Percentiles rank a stretch among this genome's conserved stretches.
Evolutionary conservation across 257 asterid species (phyloP).

Genomic region (Scutellaria barbata): DNA sequence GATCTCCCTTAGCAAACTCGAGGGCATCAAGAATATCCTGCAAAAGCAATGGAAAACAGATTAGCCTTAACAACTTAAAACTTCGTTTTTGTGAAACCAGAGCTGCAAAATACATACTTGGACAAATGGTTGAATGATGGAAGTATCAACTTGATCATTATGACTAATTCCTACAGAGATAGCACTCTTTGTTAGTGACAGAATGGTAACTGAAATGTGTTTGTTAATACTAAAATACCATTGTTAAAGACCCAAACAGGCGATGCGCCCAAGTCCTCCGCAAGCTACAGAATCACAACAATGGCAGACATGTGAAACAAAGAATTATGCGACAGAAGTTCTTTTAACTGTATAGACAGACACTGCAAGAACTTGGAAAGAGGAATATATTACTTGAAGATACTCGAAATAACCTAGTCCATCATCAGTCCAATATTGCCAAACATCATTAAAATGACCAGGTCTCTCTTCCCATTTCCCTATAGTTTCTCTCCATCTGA

Average conservation of each 20-base stretch:
- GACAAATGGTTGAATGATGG: slow-evolving; percentile 66
- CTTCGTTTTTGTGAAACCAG: background rate
- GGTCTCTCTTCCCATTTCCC: slow-evolving; percentile 95
- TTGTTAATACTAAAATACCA: slow-evolving; percentile 48
- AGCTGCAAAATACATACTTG: slow-evolving; percentile 54
- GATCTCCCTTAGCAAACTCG: slow-evolving; percentile 85
- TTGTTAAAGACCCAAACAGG: slow-evolving; percentile 96
- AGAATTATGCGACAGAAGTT: slow-evolving; percentile 4
- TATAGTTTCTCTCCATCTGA: slow-evolving; percentile 87
- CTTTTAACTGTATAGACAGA: background rate
- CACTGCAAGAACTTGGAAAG: background rate
- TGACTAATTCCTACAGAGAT: slow-evolving; percentile 70
- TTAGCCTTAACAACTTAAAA: background rate
- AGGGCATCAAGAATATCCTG: slow-evolving; percentile 85
- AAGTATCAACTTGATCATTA: slow-evolving; percentile 75
- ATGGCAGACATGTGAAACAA: slow-evolving; percentile 16
- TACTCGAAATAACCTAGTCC: slow-evolving; percentile 89
- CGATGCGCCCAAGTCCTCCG: slow-evolving; percentile 85
- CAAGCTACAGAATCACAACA: slow-evolving; percentile 65
- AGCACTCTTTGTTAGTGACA: slow-evolving; percentile 13
- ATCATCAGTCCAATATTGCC: slow-evolving; percentile 99
- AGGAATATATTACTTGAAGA: slow-evolving; percentile 62
- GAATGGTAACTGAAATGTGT: background rate
- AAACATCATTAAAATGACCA: slow-evolving; percentile 91
- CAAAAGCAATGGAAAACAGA: slow-evolving; percentile 3